phyloP scores from a whole-genome alignment of 202 grass and related monocot species.

The Hordeum pubiflorum region DNA sequence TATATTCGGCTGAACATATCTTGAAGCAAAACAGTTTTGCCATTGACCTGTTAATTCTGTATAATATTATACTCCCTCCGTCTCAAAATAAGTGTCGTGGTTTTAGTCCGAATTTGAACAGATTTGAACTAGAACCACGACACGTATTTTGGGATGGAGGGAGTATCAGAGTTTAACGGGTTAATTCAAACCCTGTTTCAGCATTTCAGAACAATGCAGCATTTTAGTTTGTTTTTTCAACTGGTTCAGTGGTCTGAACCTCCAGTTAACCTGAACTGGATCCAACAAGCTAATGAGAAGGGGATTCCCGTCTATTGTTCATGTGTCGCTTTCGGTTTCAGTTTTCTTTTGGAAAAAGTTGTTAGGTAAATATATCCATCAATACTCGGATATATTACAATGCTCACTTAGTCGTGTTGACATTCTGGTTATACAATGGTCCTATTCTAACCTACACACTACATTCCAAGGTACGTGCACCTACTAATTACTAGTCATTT shows the following conservation, averaged over 20 bases:
- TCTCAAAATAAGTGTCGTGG: no score
- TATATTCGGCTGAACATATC: not conserved
- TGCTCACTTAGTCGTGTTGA: not conserved
- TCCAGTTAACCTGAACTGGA: not conserved
- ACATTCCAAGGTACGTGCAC: not conserved
- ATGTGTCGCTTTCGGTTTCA: not conserved
- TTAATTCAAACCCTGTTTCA: not conserved
- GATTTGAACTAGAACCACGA: no score
- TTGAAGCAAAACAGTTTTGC: constrained; percentile 3
- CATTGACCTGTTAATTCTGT: not conserved
- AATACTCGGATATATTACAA: not conserved
- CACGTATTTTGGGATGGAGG: no score
- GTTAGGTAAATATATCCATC: constrained; percentile 3
- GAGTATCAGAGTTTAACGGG: not conserved
- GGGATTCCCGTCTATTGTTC: not conserved
- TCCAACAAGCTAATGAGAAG: not conserved
- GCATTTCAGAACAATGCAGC: not conserved
- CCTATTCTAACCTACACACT: constrained; percentile 1
- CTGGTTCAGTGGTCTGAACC: not conserved
- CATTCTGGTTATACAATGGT: not conserved
- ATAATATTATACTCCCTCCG: not conserved
- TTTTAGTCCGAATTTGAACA: no score
- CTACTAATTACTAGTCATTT: not conserved
- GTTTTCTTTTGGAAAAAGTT: not conserved
- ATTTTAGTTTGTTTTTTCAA: not conserved